Conservation (phyloP, 192 early-diverging fungal species). For the Linnemannia zychae region DNA sequence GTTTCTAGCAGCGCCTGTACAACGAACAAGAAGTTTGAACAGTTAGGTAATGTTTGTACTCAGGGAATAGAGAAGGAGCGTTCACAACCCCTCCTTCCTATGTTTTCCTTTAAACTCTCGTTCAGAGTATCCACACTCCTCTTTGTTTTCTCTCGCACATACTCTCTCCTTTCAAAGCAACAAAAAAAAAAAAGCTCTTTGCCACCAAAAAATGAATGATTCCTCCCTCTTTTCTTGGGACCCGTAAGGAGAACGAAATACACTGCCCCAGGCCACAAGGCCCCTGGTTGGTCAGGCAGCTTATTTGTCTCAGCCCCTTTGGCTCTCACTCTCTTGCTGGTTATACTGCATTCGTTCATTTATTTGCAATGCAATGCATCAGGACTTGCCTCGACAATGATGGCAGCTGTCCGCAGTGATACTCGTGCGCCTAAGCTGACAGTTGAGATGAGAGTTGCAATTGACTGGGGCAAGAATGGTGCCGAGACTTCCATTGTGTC, state of each 20-base stretch:
- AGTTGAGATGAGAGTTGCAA: slow-evolving; percentile 71
- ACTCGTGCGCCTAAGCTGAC: slow-evolving; percentile 72
- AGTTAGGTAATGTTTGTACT: background rate
- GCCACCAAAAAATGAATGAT: background rate
- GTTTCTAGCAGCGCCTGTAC: slow-evolving; percentile 66
- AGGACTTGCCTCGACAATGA: slow-evolving; percentile 67
- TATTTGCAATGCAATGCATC: background rate
- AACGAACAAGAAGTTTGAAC: background rate
- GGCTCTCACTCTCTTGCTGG: background rate
- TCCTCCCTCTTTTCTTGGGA: background rate
- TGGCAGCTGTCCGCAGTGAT: slow-evolving; percentile 69
- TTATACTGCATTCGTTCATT: background rate
- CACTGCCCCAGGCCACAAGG: background rate
- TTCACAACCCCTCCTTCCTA: too few relatives aligned
- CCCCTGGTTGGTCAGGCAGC: background rate
- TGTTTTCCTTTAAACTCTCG: too few relatives aligned
- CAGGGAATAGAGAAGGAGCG: too few relatives aligned
- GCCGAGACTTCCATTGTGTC: slow-evolving; percentile 51
- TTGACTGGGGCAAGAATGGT: slow-evolving; percentile 67
- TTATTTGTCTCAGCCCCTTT: background rate
- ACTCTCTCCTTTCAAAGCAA: too few relatives aligned
- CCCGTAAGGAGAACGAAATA: background rate
- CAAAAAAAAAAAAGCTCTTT: background rate
- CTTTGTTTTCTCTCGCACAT: too few relatives aligned
- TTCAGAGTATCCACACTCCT: too few relatives aligned